A percentile compares a stretch with the other conserved stretches of the same genome.
Conservation (phyloP, 768 basidiomycete genomes). For the Daedaleopsis nitida region DNA sequence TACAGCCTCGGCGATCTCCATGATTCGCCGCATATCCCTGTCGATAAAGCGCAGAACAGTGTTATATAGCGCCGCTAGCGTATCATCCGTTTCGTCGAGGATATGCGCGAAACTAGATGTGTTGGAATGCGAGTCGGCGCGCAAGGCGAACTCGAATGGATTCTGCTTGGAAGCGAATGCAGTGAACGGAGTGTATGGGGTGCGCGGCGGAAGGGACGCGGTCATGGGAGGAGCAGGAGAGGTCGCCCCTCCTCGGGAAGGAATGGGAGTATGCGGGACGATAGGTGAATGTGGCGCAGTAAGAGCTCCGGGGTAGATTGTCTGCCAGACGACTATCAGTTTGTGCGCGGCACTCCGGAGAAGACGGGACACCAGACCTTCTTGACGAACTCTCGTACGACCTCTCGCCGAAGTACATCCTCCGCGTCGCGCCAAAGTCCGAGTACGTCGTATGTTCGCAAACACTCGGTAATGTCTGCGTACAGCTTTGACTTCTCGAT, state of each 20-base stretch:
- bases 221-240: constrained; percentile 37
- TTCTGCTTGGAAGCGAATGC: constrained; percentile 46
- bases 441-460: constrained; percentile 78
- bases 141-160: constrained; percentile 37
- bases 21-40: constrained; percentile 69
- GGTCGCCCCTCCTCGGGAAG: constrained; percentile 7
- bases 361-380: constrained; percentile 48
- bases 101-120: constrained; percentile 43
- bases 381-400: constrained; percentile 75
- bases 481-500: constrained; percentile 63
- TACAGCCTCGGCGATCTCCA: constrained; percentile 76
- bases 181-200: constrained; percentile 56
- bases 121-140: constrained; percentile 27
- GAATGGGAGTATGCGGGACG: constrained; percentile 74
- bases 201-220: constrained; percentile 54
- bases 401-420: constrained; percentile 72
- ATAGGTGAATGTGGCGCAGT: constrained; percentile 72
- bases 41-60: constrained; percentile 81
- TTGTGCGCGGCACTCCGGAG: not conserved
- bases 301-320: constrained; percentile 72
- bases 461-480: constrained; percentile 74
- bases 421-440: constrained; percentile 88
- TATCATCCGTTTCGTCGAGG: constrained; percentile 65
- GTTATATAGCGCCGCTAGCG: constrained; percentile 79
- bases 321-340: constrained; percentile 35